Evolutionary conservation across 495 filamentous ascomycete genomes (phyloP), one percentile per base, ranked within the genome.

Genomic region (Lophiotrema nucula): DNA sequence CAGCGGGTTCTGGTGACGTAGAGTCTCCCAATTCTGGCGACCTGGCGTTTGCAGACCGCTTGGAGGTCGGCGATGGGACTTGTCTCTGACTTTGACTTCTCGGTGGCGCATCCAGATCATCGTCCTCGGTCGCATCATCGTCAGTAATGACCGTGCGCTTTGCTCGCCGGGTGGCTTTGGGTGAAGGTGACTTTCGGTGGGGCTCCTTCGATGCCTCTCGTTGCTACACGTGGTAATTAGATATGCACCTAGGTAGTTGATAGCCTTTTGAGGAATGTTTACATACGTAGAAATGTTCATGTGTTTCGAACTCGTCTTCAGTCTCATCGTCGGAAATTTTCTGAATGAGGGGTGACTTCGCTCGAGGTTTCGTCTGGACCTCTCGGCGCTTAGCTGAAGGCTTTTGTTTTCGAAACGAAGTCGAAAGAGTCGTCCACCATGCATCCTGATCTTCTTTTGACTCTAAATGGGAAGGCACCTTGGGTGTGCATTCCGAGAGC

Each of bases 391-490:
- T n/a, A n/a, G n/a, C n/a, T n/a, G n/a, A n/a, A 4, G 27, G 12
- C 52, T 41, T 22, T 19, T 2, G 16, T 47, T 56, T 12, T 3
- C 12, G 8, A 15, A 60, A 22, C 10, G 25, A 15, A 37, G 6
- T 51, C 26, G 27, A 10, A 12, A 63, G 22, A 22, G 25, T 25
- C 5, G 13, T 33, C 61, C 55, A 59, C 61, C 61, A 64, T 0
- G 24, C 13, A 11, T 45, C 23, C 4, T 47, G 35, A 19, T 50
- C 37, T 22, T 18, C 63, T 67, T 11, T 76, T 72, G 16, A 79
- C 44, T 1, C 74, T 76, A 4, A 59, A 66, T 60, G 78, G 45
- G 49, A 78, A 76, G 49, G 77, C 72, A 65, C 79, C 78, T 48
- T 66, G 13, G 47, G 28, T 16, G 58, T 66, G 55, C 31, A 70